Base-by-base conservation (phyloP, 345 rosid genomes). In the Pugionium cornutum region DNA sequence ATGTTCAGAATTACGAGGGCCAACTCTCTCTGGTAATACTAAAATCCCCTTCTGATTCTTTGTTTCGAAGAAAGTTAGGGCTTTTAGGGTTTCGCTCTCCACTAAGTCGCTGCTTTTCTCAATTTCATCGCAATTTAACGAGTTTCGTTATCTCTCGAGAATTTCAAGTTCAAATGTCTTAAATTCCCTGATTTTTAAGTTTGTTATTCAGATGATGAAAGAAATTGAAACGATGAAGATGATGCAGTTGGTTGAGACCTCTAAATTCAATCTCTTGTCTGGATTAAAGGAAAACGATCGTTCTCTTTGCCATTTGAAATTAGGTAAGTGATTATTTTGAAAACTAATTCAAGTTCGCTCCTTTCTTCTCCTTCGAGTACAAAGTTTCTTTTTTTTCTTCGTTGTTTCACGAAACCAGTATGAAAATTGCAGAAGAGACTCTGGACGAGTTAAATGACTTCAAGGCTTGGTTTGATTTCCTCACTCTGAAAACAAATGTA, bases 361-460 rank as follows among this genome's bases (percentile, higher is more conserved):
- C 54, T 74, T 66, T 47, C 9, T 29, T 32, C 27, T 40, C 32
- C 7, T 33, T 8, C 3, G 37, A 59, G 5, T 0, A 0, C 0
- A 66, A 65, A 66, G 27, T 66, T 66, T 60, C 46, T 67, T 45
- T 54, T 67, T 67, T 44, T 7, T 36, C 27, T 57, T 36, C 9
- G 46, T 28, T 59, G 56, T 37, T 60, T 60, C 33, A 27, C 53
- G 41, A 52, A 26, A 33, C 11, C 56, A 43, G 25, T 50, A 63
- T 57, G 9, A 44, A 31, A 31, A 60, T 48, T 81, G 68, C 92
- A 90, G 99, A 81, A 53, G 64, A 81, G 72, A 55, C 84, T 5
- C 62, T 81, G 73, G 96, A 84, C 5, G 92, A 85, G 62, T 75
- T 84, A 73, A 64, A 55, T 53, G 97, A 88, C 82, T 80, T 88